Percentiles rank a stretch among this genome's conserved stretches.
Conservation (phyloP, 768 basidiomycete genomes). For the Boletus reticulatus region DNA sequence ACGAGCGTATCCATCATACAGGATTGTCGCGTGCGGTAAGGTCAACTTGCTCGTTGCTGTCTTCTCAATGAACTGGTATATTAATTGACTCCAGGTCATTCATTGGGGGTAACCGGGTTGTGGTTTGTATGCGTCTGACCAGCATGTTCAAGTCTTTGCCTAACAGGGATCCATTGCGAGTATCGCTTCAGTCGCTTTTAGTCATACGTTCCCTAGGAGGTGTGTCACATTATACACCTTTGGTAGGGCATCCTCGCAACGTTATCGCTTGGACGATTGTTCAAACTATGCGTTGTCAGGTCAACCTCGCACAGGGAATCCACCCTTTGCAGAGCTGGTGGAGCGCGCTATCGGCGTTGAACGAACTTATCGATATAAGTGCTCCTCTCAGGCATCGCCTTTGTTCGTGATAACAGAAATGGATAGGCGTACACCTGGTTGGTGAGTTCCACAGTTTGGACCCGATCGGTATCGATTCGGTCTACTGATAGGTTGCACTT, state of each 20-base stretch:
- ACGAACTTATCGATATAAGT: constrained; percentile 43
- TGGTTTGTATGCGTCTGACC: neutral
- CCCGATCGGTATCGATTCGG: neutral
- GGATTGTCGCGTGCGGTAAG: constrained; percentile 33
- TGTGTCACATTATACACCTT: constrained; percentile 40
- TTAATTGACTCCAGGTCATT: constrained; percentile 34
- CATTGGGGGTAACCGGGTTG: constrained; percentile 32
- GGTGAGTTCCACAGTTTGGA: constrained; percentile 26
- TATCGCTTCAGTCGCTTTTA: constrained; percentile 36
- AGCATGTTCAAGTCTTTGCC: constrained; percentile 3
- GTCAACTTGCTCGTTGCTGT: neutral
- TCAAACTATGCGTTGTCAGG: constrained; percentile 30
- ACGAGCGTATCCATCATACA: constrained; percentile 32
- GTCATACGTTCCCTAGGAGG: constrained; percentile 27
- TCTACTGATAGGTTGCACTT: neutral
- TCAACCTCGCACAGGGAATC: constrained; percentile 49
- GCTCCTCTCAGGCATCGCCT: neutral
- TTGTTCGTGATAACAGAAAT: neutral
- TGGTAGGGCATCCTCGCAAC: constrained; percentile 29
- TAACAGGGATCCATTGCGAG: constrained; percentile 38
- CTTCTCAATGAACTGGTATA: neutral
- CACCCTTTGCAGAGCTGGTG: constrained; percentile 38
- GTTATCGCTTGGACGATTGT: neutral
- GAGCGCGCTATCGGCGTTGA: constrained; percentile 36
- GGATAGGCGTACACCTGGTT: constrained; percentile 41